Evolutionary conservation across 257 asterid genomes (phyloP).

Genomic region (Ophiorrhiza pumila): DNA sequence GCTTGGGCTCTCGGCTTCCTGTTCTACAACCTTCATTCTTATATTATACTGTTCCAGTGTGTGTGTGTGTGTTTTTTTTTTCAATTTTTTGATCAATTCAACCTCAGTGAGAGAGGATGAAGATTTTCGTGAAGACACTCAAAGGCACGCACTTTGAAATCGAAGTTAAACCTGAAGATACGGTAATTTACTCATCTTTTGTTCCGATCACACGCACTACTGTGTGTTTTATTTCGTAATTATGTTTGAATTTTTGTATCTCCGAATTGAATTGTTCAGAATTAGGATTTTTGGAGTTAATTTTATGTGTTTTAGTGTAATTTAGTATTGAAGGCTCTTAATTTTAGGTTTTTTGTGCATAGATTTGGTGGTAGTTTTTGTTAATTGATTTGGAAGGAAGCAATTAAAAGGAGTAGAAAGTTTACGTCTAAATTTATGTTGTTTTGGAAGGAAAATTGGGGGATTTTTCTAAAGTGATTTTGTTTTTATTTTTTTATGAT

Average conservation of each 20-base stretch:
- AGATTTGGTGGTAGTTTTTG: neutral
- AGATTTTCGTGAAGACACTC: slow-evolving; percentile 40
- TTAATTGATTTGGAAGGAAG: neutral
- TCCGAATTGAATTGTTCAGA: neutral
- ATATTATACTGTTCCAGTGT: neutral
- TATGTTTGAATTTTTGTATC: neutral
- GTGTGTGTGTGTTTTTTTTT: neutral
- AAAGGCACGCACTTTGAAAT: slow-evolving; percentile 38
- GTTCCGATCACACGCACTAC: neutral
- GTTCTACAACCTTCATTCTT: neutral
- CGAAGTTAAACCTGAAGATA: slow-evolving; percentile 32
- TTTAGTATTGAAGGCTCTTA: neutral
- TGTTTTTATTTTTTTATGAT: neutral
- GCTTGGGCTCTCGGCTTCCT: slow-evolving; percentile 7
- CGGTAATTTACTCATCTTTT: slow-evolving; percentile 9
- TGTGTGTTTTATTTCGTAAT: neutral
- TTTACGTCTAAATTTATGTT: neutral
- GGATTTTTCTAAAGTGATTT: too few species aligned
- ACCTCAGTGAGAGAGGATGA: slow-evolving; percentile 19
- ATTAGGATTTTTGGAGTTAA: neutral
- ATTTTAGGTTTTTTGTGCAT: too few species aligned
- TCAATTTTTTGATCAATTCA: neutral
- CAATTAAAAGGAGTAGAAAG: neutral
- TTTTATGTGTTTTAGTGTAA: slow-evolving; percentile 2
- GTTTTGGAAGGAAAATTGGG: neutral